Evolutionary conservation across 495 filamentous ascomycete genomes (phyloP).

Genomic region (Alectoria sarmentosa): DNA sequence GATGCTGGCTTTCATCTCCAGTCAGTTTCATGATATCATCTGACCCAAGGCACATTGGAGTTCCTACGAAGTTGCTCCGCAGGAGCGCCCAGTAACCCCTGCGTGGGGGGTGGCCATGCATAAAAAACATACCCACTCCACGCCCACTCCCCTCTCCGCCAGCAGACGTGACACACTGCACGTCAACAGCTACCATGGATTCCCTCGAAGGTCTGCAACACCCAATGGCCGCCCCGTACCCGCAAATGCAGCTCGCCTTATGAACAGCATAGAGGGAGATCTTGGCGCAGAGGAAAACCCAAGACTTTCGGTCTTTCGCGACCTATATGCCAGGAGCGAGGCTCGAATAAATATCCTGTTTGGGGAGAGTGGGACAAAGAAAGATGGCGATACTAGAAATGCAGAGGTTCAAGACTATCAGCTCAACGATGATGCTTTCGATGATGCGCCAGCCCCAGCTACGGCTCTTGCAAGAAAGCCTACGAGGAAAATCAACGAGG

Average conservation of each 20-base stretch:
- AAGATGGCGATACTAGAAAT: conserved; percentile 28
- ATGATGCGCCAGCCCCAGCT: conserved; percentile 24
- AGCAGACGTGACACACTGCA: conserved; percentile 40
- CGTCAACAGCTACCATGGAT: conserved; percentile 43
- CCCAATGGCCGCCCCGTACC: conserved; percentile 45
- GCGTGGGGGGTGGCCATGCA: conserved; percentile 24
- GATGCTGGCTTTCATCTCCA: conserved; percentile 12
- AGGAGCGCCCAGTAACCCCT: conserved; percentile 12
- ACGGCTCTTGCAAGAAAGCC: conserved; percentile 49
- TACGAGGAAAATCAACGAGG: conserved; percentile 69
- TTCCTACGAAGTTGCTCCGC: conserved; percentile 8
- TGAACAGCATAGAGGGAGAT: conserved; percentile 44
- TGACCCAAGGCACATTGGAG: conserved; percentile 6
- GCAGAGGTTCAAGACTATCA: conserved; percentile 35
- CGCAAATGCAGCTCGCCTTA: conserved; percentile 41
- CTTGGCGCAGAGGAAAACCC: conserved; percentile 56
- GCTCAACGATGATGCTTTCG: conserved; percentile 25
- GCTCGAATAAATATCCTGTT: conserved; percentile 54
- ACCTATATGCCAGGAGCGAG: conserved; percentile 53
- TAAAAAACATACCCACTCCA: conserved; percentile 17
- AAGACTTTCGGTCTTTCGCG: conserved; percentile 52
- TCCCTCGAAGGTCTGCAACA: conserved; percentile 40
- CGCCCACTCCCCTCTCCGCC: conserved; percentile 26
- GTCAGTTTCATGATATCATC: conserved; percentile 20
- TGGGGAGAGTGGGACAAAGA: conserved; percentile 40